A percentile compares a stretch with the other conserved stretches of the same genome.
These are phyloP conservation scores for Sporothrix mexicana DNA, from an alignment of 2,329 filamentous ascomycete genomes.

Conservation along the genomic window DNA sequence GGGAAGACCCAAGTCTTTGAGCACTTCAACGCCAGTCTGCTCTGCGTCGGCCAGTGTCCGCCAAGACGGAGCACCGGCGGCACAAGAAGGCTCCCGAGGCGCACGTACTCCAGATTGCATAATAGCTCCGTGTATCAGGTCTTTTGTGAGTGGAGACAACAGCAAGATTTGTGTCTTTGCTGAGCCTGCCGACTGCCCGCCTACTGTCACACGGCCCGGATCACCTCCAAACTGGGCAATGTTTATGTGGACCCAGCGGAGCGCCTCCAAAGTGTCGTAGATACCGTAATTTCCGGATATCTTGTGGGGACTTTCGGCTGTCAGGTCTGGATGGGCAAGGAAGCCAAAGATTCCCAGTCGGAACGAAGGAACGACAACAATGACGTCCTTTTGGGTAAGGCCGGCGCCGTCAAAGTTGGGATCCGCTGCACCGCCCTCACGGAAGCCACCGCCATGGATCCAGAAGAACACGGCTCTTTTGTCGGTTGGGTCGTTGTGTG, in stretches of 20 bases:
- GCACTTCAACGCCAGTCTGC: background rate
- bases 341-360: background rate
- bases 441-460: slow-evolving; percentile 5
- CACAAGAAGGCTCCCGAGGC: background rate
- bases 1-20: background rate
- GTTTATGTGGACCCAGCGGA: background rate
- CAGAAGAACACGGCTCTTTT: background rate
- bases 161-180: background rate
- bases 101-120: background rate
- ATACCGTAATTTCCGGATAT: background rate
- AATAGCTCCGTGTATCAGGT: background rate
- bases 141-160: background rate
- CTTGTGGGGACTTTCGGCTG: background rate
- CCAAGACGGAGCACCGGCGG: background rate
- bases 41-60: background rate
- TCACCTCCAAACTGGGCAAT: slow-evolving; percentile 7
- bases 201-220: background rate
- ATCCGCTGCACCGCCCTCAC: background rate
- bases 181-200: background rate
- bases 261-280: background rate
- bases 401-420: slow-evolving; percentile 16
- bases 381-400: background rate
- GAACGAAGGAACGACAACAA: background rate
- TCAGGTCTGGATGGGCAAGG: background rate
- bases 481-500: background rate